Percentiles rank a stretch among this genome's conserved stretches.
Conservation (phyloP, 225 moss, liverwort and hornwort genomes). For the Takakia lepidozioides region DNA sequence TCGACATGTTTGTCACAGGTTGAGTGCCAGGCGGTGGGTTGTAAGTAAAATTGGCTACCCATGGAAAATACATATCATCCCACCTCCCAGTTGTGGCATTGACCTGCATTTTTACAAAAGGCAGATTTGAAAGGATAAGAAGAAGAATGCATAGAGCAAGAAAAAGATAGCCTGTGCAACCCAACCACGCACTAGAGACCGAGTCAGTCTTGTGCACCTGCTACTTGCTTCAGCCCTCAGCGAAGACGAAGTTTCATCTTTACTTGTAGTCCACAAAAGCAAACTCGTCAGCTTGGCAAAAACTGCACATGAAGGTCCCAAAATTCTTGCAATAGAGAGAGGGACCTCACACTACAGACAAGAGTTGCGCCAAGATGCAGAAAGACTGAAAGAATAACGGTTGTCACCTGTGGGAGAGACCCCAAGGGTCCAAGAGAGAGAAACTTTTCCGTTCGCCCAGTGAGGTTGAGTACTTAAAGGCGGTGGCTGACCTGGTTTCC, state of each 20-base stretch:
- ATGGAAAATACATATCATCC: neutral
- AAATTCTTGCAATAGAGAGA: too few relatives aligned
- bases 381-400: too few relatives aligned
- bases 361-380: too few relatives aligned
- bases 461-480: too few relatives aligned
- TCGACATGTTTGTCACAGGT: neutral
- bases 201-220: neutral
- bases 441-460: too few relatives aligned
- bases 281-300: too few relatives aligned
- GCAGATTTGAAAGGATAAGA: too few relatives aligned
- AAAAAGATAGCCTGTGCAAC: neutral
- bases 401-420: too few relatives aligned
- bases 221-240: neutral
- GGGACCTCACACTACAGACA: too few relatives aligned
- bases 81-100: neutral
- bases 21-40: neutral
- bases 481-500: conserved; percentile 1
- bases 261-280: too few relatives aligned
- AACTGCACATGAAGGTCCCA: too few relatives aligned
- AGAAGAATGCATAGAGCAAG: neutral
- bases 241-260: too few relatives aligned
- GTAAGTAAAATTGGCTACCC: neutral
- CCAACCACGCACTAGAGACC: neutral
- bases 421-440: neutral
- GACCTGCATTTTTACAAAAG: neutral